Conservation (phyloP, 257 asterid genomes). For the Datura wrightii region DNA sequence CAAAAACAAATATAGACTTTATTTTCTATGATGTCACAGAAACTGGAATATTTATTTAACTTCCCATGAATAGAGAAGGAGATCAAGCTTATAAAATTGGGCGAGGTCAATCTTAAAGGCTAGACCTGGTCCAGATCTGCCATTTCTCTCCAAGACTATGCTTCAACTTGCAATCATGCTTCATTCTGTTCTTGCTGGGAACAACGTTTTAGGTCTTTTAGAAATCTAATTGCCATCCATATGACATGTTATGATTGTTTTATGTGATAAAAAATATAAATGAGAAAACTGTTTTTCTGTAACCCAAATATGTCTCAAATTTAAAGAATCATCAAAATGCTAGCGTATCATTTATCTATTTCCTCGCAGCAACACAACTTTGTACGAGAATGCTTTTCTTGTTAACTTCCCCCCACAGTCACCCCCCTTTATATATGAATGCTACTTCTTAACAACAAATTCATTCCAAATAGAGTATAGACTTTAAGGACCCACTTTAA, state of each 20-base stretch:
- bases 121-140: not conserved
- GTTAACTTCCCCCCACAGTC: not conserved
- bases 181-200: constrained; percentile 18
- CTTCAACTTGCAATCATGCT: not conserved
- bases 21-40: not conserved
- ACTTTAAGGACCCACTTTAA: not conserved
- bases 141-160: constrained; percentile 16
- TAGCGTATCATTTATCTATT: not conserved
- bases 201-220: not conserved
- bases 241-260: constrained; percentile 2
- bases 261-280: not conserved
- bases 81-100: not conserved
- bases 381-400: not conserved
- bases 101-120: not conserved
- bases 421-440: not conserved
- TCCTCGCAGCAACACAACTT: not conserved
- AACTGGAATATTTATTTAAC: not conserved
- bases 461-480: not conserved
- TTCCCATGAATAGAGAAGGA: constrained; percentile 15
- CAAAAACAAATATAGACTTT: not conserved
- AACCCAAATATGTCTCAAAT: not conserved
- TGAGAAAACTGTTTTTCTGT: not conserved
- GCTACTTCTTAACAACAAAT: not conserved
- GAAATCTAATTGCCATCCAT: constrained; percentile 7
- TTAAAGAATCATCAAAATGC: not conserved